Conservation (phyloP, 345 rosid species). For the Erodium maritimum region DNA sequence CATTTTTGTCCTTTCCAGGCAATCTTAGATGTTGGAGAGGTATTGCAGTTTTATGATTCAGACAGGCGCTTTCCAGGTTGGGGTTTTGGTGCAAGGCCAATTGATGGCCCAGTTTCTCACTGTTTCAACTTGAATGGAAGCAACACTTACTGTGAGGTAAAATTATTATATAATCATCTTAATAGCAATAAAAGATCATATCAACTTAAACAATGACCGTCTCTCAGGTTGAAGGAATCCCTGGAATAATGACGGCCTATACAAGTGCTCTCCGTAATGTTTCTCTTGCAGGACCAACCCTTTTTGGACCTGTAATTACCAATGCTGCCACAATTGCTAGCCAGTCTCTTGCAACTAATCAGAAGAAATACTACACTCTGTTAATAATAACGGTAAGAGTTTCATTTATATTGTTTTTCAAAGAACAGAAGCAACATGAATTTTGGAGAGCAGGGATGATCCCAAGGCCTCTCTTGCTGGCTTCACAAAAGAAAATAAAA, state of each 20-base stretch:
- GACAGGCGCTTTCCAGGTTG: slow-evolving; percentile 83
- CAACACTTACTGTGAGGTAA: slow-evolving; percentile 66
- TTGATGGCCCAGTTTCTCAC: slow-evolving; percentile 91
- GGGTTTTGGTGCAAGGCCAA: slow-evolving; percentile 99
- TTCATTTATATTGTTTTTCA: not conserved
- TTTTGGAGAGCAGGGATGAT: not conserved
- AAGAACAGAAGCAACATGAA: not conserved
- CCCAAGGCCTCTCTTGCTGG: not conserved
- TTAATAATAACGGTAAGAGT: slow-evolving; percentile 78
- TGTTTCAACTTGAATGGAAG: slow-evolving; percentile 94
- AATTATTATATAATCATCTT: slow-evolving; percentile 4
- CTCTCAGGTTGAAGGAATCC: slow-evolving; percentile 80
- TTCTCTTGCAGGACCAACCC: slow-evolving; percentile 92
- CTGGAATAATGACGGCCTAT: slow-evolving; percentile 77
- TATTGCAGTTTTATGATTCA: slow-evolving; percentile 73
- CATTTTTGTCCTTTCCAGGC: slow-evolving; percentile 39
- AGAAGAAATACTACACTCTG: slow-evolving; percentile 55
- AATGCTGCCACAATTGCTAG: slow-evolving; percentile 59
- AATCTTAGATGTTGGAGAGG: slow-evolving; percentile 76
- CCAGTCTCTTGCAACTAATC: slow-evolving; percentile 55
- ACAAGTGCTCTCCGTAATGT: slow-evolving; percentile 72
- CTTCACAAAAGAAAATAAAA: no score
- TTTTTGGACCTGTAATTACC: slow-evolving; percentile 79
- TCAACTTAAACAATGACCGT: not conserved
- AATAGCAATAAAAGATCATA: not conserved